A percentile compares a stretch with the other conserved stretches of the same genome.
phyloP scores from a whole-genome alignment of 371 early-diverging fungal genomes.

The Lichtheimia ramosa region DNA sequence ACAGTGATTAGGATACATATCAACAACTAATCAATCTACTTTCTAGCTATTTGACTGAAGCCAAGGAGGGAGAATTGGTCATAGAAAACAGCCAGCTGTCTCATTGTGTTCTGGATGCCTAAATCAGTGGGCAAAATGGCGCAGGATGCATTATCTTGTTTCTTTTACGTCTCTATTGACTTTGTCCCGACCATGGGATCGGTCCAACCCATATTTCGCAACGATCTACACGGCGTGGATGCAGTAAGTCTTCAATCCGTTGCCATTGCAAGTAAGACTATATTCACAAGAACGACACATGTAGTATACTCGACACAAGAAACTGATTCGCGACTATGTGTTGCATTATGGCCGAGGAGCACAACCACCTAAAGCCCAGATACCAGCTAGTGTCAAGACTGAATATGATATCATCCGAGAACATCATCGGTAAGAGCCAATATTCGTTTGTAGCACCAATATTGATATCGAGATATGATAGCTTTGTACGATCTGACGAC shows the following conservation, averaged over 20 bases:
- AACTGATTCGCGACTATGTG: slow-evolving; percentile 54
- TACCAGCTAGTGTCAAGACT: slow-evolving; percentile 45
- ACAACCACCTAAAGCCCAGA: background rate
- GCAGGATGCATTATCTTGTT: too few relatives aligned
- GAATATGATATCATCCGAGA: slow-evolving; percentile 59
- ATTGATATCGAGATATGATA: background rate
- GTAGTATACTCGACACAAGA: slow-evolving; percentile 56
- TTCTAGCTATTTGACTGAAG: too few relatives aligned
- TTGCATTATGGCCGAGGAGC: slow-evolving; percentile 24
- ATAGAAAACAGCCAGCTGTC: too few relatives aligned
- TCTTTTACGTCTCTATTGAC: too few relatives aligned
- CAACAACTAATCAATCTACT: too few relatives aligned
- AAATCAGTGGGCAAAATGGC: too few relatives aligned
- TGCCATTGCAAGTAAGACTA: too few relatives aligned
- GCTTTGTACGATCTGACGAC: slow-evolving; percentile 27
- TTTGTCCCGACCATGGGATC: slow-evolving; percentile 15
- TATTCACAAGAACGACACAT: background rate
- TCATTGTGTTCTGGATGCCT: too few relatives aligned
- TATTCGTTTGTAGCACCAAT: background rate
- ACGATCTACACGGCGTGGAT: slow-evolving; percentile 34
- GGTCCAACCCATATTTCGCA: slow-evolving; percentile 28
- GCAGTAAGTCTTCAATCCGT: slow-evolving; percentile 26
- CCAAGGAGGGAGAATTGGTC: too few relatives aligned
- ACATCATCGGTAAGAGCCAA: slow-evolving; percentile 22
- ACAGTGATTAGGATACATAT: too few relatives aligned